phyloP scores from a whole-genome alignment of 208 protist genomes.

The Angomonas ambiguus region DNA sequence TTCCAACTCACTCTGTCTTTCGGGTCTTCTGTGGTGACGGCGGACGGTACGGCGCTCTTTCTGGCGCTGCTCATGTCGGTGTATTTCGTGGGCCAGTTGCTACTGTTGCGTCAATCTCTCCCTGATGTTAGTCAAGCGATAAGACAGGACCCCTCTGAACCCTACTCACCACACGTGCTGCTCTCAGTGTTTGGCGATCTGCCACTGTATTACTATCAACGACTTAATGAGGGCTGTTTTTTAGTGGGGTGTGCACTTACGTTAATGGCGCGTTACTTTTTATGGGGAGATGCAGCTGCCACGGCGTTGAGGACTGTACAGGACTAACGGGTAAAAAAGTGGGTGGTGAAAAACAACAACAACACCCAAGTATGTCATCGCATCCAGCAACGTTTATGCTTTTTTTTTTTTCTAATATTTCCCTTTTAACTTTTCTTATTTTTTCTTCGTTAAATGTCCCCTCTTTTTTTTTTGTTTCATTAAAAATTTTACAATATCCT shows the following conservation, averaged over 20 bases:
- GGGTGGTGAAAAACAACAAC: not conserved
- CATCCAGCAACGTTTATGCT: not conserved
- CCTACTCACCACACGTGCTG: conserved; percentile 22
- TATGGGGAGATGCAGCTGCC: conserved; percentile 25
- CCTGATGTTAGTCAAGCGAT: not conserved
- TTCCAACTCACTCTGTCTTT: conserved; percentile 67
- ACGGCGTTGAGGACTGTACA: conserved; percentile 21
- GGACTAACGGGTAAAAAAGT: conserved; percentile 4
- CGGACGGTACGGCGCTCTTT: conserved; percentile 53
- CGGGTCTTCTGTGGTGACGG: conserved; percentile 36
- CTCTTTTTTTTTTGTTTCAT: conserved; percentile 4
- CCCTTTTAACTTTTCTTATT: not conserved
- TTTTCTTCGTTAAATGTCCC: conserved; percentile 6
- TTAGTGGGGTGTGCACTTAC: conserved; percentile 33
- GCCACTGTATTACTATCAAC: conserved; percentile 64
- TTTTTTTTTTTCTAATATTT: conserved; percentile 2
- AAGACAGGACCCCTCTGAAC: not conserved
- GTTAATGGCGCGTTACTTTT: conserved; percentile 31
- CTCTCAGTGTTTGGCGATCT: conserved; percentile 35
- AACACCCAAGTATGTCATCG: not conserved
- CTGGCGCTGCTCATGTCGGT: conserved; percentile 62
- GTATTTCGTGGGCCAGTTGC: conserved; percentile 71
- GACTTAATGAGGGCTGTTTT: conserved; percentile 64
- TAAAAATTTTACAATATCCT: not conserved
- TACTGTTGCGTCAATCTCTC: conserved; percentile 59